A percentile compares a stretch with the other conserved stretches of the same genome.
Evolutionary conservation across 225 moss, liverwort and hornwort genomes (phyloP).

Genomic region (Sphagnum contortum): DNA sequence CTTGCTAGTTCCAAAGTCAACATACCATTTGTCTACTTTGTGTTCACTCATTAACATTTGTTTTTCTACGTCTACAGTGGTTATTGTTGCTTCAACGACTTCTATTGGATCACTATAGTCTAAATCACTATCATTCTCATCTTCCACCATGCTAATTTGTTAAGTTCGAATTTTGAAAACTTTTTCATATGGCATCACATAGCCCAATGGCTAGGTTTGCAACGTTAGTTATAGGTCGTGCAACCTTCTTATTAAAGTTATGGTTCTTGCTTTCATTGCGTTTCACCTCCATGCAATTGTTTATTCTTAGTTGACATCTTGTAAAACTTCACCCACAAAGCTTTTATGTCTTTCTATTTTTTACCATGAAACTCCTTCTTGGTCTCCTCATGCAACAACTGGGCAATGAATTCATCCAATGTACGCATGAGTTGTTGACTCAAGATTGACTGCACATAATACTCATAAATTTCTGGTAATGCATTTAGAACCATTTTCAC

Average conservation of each 20-base stretch:
- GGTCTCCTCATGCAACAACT: background rate
- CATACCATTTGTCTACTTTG: background rate
- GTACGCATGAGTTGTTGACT: background rate
- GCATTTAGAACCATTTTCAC: conserved; percentile 1
- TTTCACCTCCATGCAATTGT: background rate
- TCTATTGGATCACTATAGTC: background rate
- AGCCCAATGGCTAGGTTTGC: background rate
- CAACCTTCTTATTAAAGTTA: conserved; percentile 1
- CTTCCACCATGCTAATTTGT: background rate
- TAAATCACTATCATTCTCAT: background rate
- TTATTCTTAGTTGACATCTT: background rate
- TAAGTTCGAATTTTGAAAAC: conserved; percentile 1
- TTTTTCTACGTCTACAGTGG: background rate
- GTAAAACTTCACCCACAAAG: no score
- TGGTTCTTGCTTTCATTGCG: background rate
- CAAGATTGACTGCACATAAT: background rate
- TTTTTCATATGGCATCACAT: background rate
- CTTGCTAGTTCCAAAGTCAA: conserved; percentile 1
- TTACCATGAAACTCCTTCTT: no score
- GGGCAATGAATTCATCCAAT: background rate
- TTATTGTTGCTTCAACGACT: background rate
- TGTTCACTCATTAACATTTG: background rate
- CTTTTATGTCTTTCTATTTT: no score
- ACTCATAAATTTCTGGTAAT: background rate
- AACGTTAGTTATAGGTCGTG: background rate